These are phyloP conservation scores for Cryphonectria nitschkei DNA, from an alignment of 2,329 filamentous ascomycete species.

Conservation along the genomic window DNA sequence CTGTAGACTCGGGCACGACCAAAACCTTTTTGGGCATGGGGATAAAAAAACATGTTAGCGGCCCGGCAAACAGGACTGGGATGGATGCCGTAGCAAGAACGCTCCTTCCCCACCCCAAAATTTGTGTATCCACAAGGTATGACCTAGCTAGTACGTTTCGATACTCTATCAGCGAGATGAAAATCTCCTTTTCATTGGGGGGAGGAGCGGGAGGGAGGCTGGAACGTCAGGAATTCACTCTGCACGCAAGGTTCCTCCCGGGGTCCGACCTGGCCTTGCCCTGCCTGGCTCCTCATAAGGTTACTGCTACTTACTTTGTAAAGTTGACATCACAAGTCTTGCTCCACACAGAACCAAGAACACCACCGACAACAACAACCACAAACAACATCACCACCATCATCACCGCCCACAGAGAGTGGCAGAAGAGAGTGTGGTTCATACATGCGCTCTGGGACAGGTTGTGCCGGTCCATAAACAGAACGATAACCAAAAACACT, in stretches of 20 bases:
- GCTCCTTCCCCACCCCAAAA: neutral
- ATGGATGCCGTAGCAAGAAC: neutral
- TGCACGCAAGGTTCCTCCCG: neutral
- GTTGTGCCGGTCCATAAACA: neutral
- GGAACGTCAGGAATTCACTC: neutral
- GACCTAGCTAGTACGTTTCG: slow-evolving; percentile 2
- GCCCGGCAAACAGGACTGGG: neutral
- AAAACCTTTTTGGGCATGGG: neutral
- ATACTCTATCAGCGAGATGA: neutral
- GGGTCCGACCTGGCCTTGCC: neutral
- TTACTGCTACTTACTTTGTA: neutral
- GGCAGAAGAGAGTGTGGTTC: too few relatives aligned
- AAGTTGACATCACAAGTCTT: neutral
- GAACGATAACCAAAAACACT: too few relatives aligned
- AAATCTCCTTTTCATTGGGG: neutral
- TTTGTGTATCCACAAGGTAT: neutral
- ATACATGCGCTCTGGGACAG: too few relatives aligned
- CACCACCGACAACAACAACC: neutral
- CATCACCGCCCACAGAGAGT: neutral
- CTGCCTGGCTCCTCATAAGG: neutral
- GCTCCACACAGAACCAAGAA: too few relatives aligned
- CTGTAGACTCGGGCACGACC: neutral
- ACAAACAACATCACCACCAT: neutral
- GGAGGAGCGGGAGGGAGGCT: neutral
- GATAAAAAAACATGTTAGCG: neutral